Conservation (phyloP, 345 rosid species). For the Hypericum perforatum region DNA sequence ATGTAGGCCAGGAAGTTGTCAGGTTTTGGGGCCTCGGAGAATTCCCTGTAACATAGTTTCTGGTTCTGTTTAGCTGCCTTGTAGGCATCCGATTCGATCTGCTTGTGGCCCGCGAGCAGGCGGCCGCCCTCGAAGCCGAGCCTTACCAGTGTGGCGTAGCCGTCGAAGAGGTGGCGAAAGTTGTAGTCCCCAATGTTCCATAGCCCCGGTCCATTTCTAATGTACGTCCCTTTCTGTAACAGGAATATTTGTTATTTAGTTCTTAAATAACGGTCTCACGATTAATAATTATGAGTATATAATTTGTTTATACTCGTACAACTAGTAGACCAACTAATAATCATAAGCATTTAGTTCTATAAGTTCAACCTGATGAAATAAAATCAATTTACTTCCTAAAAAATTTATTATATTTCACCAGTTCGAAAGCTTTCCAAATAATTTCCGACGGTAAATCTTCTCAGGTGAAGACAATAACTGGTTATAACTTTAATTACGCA, state of each 20-base stretch:
- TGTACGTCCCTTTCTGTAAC: conserved; percentile 83
- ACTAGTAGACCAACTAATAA: too few species aligned
- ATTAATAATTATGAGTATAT: not conserved
- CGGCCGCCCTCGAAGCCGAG: conserved; percentile 63
- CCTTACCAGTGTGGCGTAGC: conserved; percentile 69
- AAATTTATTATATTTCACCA: too few species aligned
- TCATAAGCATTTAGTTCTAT: too few species aligned
- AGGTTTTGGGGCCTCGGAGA: conserved; percentile 70
- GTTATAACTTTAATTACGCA: too few species aligned
- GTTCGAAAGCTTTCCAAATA: too few species aligned
- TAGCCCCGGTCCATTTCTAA: conserved; percentile 87
- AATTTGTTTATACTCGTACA: too few species aligned
- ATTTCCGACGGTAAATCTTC: too few species aligned
- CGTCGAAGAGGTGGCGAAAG: conserved; percentile 95
- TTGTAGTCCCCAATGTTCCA: conserved; percentile 76
- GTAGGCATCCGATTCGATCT: conserved; percentile 75
- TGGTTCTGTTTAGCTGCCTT: conserved; percentile 70
- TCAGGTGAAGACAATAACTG: too few species aligned
- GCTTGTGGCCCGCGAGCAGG: conserved; percentile 67
- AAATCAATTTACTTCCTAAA: too few species aligned
- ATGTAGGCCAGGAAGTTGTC: conserved; percentile 56
- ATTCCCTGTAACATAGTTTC: conserved; percentile 75
- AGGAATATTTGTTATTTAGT: not conserved
- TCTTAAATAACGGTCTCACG: not conserved
- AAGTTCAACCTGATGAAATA: too few species aligned